Evolutionary conservation across 441 rosid species (phyloP), one percentile per base, ranked within the genome.

Genomic region (Croton laevigatus): DNA sequence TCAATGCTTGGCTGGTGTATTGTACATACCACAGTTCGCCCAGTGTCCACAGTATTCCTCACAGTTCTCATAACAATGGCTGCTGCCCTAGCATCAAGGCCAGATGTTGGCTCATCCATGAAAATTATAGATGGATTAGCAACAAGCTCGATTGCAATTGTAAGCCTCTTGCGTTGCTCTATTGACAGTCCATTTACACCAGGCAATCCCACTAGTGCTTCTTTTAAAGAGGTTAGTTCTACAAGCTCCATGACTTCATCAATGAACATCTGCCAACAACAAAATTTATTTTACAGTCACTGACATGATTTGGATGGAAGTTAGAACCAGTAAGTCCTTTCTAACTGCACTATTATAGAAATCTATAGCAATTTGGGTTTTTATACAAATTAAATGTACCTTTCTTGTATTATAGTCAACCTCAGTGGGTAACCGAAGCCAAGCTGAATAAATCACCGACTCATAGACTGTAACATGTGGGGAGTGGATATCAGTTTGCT

Each of bases 1-100:
- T 87, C 94, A 0, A 88, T 87, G 73, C 94, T 88, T 3, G 93
- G 93, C 72, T 88, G 93, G 81, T 88, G 93, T 72, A 88, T 88
- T 36, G 93, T 86, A 74, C 91, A 88, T 32, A 88, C 89, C 12
- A 88, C 89, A 5, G 94, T 88, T 70, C 91, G 72, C 22, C 93
- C 93, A 0, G 93, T 88, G 75, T 88, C 89, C 53, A 86, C 93
- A 0, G 88, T 88, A 81, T 85, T 88, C 67, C 91, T 81, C 55
- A 88, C 91, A 1, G 93, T 82, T 81, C 92, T 83, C 90, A 88
- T 88, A n/a, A 88, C 90, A 48, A 88, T 83, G 34, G 90, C 92
- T 37, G 92, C 92, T 7, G 90, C 92, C 58, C 92, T 80, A 45
- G 92, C 92, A 84, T 88, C 93, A 13, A 88, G 84, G 58, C 91